Conservation (phyloP, 805 yeast species). For the Scheffersomyces coipomensis region DNA sequence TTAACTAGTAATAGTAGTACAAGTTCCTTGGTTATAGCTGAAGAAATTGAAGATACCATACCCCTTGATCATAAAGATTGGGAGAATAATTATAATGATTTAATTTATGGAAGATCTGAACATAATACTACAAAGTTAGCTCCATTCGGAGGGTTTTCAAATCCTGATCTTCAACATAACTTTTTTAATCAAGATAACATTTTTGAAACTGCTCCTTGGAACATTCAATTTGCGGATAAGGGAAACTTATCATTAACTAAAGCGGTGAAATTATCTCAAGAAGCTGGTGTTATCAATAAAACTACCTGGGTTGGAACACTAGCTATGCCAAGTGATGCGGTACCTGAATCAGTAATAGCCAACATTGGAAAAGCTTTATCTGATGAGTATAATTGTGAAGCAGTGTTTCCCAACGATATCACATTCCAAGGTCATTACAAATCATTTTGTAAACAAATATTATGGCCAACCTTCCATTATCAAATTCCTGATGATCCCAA, state of each 20-base stretch:
- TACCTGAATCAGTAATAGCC: conserved; percentile 55
- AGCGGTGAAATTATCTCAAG: conserved; percentile 65
- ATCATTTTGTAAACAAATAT: conserved; percentile 87
- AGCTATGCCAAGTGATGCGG: conserved; percentile 86
- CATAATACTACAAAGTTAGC: conserved; percentile 36
- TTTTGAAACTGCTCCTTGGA: conserved; percentile 69
- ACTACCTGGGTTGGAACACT: conserved; percentile 83
- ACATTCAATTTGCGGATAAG: conserved; percentile 60
- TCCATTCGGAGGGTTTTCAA: conserved; percentile 76
- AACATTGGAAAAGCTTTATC: conserved; percentile 51
- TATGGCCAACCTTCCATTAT: conserved; percentile 94
- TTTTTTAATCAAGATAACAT: conserved; percentile 42
- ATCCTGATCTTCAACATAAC: conserved; percentile 52
- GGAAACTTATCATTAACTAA: conserved; percentile 90
- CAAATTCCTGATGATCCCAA: conserved; percentile 95
- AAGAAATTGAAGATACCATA: conserved; percentile 10
- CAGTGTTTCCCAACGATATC: conserved; percentile 73
- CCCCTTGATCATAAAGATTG: conserved; percentile 11
- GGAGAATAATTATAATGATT: conserved; percentile 23
- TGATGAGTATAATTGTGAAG: conserved; percentile 53
- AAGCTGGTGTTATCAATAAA: conserved; percentile 32
- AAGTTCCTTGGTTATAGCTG: conserved; percentile 29
- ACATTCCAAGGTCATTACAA: conserved; percentile 89
- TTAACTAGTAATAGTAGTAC: conserved; percentile 25
- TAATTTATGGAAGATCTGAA: conserved; percentile 21